Base-by-base conservation (phyloP, 2,329 filamentous ascomycete genomes). In the Ophiostoma sp. region DNA sequence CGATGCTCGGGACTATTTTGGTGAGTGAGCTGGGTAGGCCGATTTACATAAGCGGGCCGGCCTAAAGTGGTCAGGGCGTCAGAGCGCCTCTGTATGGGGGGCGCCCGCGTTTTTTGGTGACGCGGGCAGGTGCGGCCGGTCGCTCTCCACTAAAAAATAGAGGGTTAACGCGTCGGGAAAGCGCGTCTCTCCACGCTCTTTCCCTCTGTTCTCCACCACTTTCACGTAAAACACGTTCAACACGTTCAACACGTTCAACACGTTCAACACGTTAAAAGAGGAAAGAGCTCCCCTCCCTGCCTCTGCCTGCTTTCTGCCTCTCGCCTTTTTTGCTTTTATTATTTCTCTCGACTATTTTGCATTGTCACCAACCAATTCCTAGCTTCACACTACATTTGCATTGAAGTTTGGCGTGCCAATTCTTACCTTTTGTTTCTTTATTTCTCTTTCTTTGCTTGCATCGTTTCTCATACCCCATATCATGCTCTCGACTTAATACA, bases 121-220 rank as follows among this genome's bases (percentile, higher is more conserved):
- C 36, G 15, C 28, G 70, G 64, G 64, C 55, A 73, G 71, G 55
- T 22, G 66, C 42, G 63, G 64, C 63, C 36, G 17, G 36, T n/a
- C 69, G 36, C 50, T 59, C 70, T 25, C 71, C 71, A 69, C 66
- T 64, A 64, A 70, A 63, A 70, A 64, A 61, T 39, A 70, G n/a
- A 64, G 55, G 12, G 50, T 57, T 31, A 69, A 63, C 71, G 72
- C 72, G 72, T 70, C 72, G 55, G 64, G 66, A 63, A 70, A 70
- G 64, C 72, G 72, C 72, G 72, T 73, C 72, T 64, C 48, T 70
- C 48, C 72, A 70, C 72, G 39, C 36, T 69, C 22, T 19, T 48
- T 48, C 42, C 15, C 42, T 48, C 42, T 48, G 12, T 42, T 42
- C 61, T 66, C 61, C 25, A 50, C 42, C 42, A 68, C 64, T 45